Conservation (phyloP, 495 filamentous ascomycete species). For the Darksidea phi region DNA sequence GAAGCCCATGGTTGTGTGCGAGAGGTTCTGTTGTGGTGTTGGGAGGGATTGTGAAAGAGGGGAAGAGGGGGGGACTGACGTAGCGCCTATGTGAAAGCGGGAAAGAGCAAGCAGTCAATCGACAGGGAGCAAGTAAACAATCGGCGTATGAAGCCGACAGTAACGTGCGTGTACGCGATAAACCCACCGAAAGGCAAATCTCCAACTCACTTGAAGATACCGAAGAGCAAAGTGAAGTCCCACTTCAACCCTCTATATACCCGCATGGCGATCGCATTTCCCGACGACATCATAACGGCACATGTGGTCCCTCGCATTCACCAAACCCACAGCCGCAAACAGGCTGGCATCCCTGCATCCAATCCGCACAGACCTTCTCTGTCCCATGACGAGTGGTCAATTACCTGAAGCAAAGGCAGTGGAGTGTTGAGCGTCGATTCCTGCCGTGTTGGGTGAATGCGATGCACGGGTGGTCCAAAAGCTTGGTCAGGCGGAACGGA, state of each 20-base stretch:
- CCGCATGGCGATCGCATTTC: background rate
- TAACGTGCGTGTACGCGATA: too few relatives aligned
- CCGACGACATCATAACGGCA: slow-evolving; percentile 1
- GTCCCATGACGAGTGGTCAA: background rate
- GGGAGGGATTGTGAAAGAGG: background rate
- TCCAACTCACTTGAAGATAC: background rate
- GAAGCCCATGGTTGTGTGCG: slow-evolving; percentile 24
- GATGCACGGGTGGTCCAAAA: background rate
- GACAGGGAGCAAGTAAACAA: background rate
- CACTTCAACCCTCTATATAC: background rate
- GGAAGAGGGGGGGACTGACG: background rate
- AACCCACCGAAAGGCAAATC: too few relatives aligned
- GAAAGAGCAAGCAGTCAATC: too few relatives aligned
- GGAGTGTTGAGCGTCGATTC: background rate
- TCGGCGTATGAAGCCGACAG: background rate
- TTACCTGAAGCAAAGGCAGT: too few relatives aligned
- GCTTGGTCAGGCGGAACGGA: too few relatives aligned
- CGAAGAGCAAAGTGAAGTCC: background rate
- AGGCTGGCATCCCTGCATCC: background rate
- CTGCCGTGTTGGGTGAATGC: background rate
- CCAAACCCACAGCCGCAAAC: background rate
- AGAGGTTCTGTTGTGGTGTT: background rate
- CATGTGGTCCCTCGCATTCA: background rate
- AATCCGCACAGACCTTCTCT: background rate
- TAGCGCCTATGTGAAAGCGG: background rate